Evolutionary conservation across 140 eudicot species (phyloP), one percentile per base, ranked within the genome.

Genomic region (Anethum foeniculum): DNA sequence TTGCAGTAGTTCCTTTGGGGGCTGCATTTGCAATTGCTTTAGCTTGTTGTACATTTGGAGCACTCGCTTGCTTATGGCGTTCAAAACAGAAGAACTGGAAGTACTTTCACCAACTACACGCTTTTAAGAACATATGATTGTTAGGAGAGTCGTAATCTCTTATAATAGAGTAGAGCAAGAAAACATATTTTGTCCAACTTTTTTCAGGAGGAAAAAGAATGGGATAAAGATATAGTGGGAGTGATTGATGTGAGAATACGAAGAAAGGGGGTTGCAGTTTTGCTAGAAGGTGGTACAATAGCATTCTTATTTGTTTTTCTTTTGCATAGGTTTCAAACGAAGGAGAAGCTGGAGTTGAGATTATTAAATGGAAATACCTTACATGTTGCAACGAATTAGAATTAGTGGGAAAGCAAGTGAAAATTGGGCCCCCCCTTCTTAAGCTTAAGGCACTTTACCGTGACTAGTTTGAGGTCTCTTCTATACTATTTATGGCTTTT

Each of bases 41-140:
- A 38, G 99, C 96, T 11, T 87, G 98, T 97, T 96, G 99, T 85
- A 89, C 90, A 65, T 96, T 96, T 54, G 99, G 96, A 19, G 99
- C 94, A 2, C 93, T 96, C n/a, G 97, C 97, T 32, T 96, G 94
- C 87, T 85, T 79, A 76, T 96, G 99, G 99, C 93, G 93, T n/a
- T 89, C 90, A 30, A 93, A 43, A 52, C 99, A 96, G 85, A 96
- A 93, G 97, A 96, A 81, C 77, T 91, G 99, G 87, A 96, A 93
- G 96, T 93, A 96, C 86, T 86, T 87, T 80, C 85, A 87, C 84
- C 90, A 77, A 11, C 10, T 89, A 80, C 97, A 88, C 85, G 89
- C 90, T 82, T 86, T 89, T 77, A 95, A 95, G 88, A 88, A 77
- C 84, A 89, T 95, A 84, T 92, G 82, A 94, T 83, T 79, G 51